Evolutionary conservation across 345 rosid species (phyloP), one percentile per base, ranked within the genome.

Genomic region (Geranium rotundifolium): DNA sequence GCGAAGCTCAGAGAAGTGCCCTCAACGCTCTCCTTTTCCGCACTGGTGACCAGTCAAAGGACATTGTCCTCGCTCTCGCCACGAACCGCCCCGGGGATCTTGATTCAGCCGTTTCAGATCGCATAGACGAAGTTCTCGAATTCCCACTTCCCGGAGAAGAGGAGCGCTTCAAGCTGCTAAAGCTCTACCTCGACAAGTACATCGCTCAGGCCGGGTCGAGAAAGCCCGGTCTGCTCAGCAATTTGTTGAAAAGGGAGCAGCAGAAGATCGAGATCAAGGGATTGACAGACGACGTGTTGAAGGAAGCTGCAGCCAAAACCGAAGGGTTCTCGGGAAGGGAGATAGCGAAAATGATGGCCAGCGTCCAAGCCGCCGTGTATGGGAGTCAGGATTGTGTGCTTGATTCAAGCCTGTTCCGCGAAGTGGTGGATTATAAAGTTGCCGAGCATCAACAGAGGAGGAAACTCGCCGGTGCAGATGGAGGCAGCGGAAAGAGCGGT

Each of bases 1-100:
- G 99, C 70, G 97, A 93, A 86, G 97, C 97, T 29, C 99, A 92
- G 72, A 77, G 97, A 72, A 93, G 99, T 69, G 97, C 97, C 59
- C 77, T 93, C 12, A 93, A 93, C 69, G 96, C 99, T 5, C 91
- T 90, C 14, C 99, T 93, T 69, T 93, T 79, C 73, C 90, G 87
- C 10, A 93, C 96, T 0, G 97, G 99, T 55, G 96, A 90, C 76
- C 97, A 93, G 72, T 93, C 96, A 71, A 90, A 93, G 76, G 97
- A 93, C 68, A 84, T 86, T 66, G 96, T 93, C 64, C 85, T 90
- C 69, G 96, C 95, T 27, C 96, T 93, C 13, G 97, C 99, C 39
- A 93, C 97, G 62, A 93, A 93, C 73, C 85, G 95, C 34, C 99
- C 97, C 17, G 96, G 97, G 59, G 99, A 90, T 78, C 96, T 93